phyloP scores from a whole-genome alignment of 805 yeast species.

The Wickerhamiella qilinensis region DNA sequence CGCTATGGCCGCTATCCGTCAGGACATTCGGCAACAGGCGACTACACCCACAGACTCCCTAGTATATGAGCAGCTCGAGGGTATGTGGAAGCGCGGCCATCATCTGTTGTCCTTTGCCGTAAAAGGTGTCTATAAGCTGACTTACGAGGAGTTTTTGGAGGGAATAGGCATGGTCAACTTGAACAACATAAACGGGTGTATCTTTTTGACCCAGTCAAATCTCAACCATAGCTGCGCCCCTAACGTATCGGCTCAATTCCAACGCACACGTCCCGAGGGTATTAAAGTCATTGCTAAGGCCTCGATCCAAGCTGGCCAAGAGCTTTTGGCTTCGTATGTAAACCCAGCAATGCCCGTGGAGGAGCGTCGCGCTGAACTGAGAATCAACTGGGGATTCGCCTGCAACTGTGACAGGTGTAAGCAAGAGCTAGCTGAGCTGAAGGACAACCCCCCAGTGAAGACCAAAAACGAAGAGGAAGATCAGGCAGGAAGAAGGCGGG shows the following conservation, averaged over 20 bases:
- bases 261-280: slow-evolving; percentile 33
- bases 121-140: slow-evolving; percentile 16
- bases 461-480: slow-evolving; percentile 7
- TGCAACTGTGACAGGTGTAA: slow-evolving; percentile 56
- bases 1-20: slow-evolving; percentile 55
- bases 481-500: slow-evolving; percentile 7
- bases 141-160: slow-evolving; percentile 39
- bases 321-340: slow-evolving; percentile 53
- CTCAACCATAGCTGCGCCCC: slow-evolving; percentile 68
- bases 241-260: slow-evolving; percentile 36
- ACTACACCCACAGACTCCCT: slow-evolving; percentile 26
- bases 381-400: slow-evolving; percentile 66
- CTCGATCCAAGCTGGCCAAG: slow-evolving; percentile 47
- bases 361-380: slow-evolving; percentile 45
- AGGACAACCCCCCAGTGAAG: not conserved
- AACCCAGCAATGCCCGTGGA: slow-evolving; percentile 46
- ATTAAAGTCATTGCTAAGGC: slow-evolving; percentile 44
- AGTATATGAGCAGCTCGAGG: slow-evolving; percentile 21
- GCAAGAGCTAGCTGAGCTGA: slow-evolving; percentile 15
- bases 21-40: slow-evolving; percentile 44
- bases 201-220: slow-evolving; percentile 49
- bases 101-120: slow-evolving; percentile 35
- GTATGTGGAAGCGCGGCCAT: slow-evolving; percentile 44
- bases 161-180: slow-evolving; percentile 61
- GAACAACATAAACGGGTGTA: slow-evolving; percentile 50